Base-by-base conservation (phyloP, 2,329 filamentous ascomycete species). In the Fusarium duplospermum region DNA sequence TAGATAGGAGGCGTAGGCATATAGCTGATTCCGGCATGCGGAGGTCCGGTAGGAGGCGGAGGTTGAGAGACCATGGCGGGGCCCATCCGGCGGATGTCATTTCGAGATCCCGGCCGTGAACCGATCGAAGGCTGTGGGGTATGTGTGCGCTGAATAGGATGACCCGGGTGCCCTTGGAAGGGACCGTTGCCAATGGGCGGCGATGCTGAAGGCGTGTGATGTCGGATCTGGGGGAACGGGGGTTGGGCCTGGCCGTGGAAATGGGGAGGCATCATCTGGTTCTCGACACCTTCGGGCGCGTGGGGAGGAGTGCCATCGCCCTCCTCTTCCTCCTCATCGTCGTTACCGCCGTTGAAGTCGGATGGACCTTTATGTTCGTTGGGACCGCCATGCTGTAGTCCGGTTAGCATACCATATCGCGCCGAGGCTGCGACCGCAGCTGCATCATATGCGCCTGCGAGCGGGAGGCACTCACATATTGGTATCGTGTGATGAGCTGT, bases 301-400 rank as follows among this genome's bases (percentile, higher is more conserved):
- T 91, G 90, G 9, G 92, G 92, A 56, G 93, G 93, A 8, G 93
- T 93, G 67, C 88, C 92, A 33, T 93, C 92, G 57, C 72, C 80
- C 67, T 94, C 91, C 40, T 95, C 93, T 27, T 94, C 93, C 31
- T 93, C 94, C 18, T 97, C 95, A 59, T 98, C 95, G 62, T 96
- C 94, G 75, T 93, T 93, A 72, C 93, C 93, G 74, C 94, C 94
- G 80, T 93, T 93, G 84, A 98, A 99, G 83, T 99, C 96, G 64
- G 90, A 89, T 1, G 96, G 96, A 3, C 96, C 96, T 85, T 98
- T 99, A 85, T 98, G 96, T 83, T 99, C 96, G 83, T 96, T 97
- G 52, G 95, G 93, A 68, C 91, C 93, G 78, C 95, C 95, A 87
- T 97, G 97, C 95, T 98, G 82, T 61, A 64, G 10, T 24, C 20